Conservation (phyloP, 1,284 basidiomycete species). For the Sporisorium sorghi region DNA sequence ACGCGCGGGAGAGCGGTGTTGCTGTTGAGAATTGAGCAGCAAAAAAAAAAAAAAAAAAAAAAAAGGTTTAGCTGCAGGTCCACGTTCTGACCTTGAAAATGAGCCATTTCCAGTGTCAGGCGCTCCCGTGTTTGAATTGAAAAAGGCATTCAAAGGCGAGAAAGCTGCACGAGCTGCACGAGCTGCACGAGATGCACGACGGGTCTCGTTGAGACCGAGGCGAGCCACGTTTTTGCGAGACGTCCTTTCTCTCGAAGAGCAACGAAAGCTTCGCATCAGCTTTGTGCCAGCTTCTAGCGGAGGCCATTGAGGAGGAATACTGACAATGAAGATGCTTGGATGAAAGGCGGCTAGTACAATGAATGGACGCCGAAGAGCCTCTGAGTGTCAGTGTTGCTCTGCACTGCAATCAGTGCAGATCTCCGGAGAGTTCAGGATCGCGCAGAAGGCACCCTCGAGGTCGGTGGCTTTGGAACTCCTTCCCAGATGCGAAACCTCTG, state of each 20-base stretch:
- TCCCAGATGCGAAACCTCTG: neutral
- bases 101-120: too few species aligned
- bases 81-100: slow-evolving; percentile 25
- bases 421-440: neutral
- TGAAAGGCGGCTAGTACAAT: too few species aligned
- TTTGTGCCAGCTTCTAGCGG: too few species aligned
- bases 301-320: too few species aligned
- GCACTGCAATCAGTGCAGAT: neutral
- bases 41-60: too few species aligned
- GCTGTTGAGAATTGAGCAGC: too few species aligned
- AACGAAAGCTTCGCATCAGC: too few species aligned
- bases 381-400: too few species aligned
- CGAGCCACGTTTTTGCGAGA: slow-evolving; percentile 11
- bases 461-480: neutral
- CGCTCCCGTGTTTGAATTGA: neutral
- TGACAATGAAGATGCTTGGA: too few species aligned
- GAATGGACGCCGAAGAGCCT: too few species aligned
- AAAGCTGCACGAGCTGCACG: slow-evolving; percentile 18
- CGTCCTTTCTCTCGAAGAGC: too few species aligned
- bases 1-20: neutral
- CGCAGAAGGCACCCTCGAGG: too few species aligned
- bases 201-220: slow-evolving; percentile 8
- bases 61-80: slow-evolving; percentile 26
- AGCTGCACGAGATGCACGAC: slow-evolving; percentile 26
- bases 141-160: neutral